Conservation (phyloP, 331 rosid genomes). For the Malus hybrid region DNA sequence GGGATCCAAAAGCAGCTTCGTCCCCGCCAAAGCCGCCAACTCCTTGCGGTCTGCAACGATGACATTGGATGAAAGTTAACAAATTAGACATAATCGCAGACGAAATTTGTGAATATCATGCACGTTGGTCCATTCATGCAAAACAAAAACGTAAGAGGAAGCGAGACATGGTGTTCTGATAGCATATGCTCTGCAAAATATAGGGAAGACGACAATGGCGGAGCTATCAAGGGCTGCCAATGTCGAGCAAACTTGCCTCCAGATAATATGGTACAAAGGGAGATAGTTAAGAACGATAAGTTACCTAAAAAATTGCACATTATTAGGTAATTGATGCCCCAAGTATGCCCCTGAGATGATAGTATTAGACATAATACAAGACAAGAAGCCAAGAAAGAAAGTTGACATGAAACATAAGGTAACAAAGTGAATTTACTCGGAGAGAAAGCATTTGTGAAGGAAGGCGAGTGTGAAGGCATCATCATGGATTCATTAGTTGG, state of each 20-base stretch:
- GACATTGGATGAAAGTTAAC: not conserved
- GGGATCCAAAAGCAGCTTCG: slow-evolving; percentile 18
- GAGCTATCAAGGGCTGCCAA: not conserved
- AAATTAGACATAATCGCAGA: not conserved
- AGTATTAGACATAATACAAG: slow-evolving; percentile 5
- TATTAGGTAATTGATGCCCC: slow-evolving; percentile 30
- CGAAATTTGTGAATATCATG: not conserved
- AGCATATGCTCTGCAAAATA: not conserved
- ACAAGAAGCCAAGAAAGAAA: not conserved
- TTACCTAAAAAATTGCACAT: slow-evolving; percentile 35
- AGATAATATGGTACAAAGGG: not conserved
- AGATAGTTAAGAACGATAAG: not conserved
- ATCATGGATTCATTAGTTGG: slow-evolving; percentile 26
- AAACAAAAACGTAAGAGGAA: not conserved
- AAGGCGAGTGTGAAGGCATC: slow-evolving; percentile 17
- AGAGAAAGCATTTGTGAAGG: slow-evolving; percentile 22
- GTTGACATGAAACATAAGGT: slow-evolving; percentile 12
- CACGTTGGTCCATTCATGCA: not conserved
- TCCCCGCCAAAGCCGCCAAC: slow-evolving; percentile 20
- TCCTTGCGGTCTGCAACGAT: slow-evolving; percentile 36
- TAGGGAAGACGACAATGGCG: not conserved
- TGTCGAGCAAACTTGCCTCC: not conserved
- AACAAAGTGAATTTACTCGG: slow-evolving; percentile 30
- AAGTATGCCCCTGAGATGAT: slow-evolving; percentile 35
- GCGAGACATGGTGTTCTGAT: not conserved